Base-by-base conservation (phyloP, 1,139 yeast species). In the Debaryomyces subglobosus region DNA sequence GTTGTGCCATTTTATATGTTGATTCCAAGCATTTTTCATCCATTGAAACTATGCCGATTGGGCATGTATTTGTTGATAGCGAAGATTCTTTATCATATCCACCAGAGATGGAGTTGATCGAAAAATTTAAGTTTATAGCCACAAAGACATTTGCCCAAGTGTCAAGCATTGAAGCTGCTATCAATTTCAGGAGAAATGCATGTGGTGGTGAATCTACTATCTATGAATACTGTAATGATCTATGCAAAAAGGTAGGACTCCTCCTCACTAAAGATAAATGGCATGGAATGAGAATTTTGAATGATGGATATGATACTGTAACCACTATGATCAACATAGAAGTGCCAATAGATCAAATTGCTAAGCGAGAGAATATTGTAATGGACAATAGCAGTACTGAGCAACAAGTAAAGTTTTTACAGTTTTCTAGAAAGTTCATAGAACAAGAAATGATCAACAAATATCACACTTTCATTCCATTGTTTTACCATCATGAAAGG, bases 151-250 rank as follows among this genome's bases (percentile, higher is more conserved):
- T 59, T 50, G 69, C 74, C 2, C 58, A 62, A 5, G 48, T 63
- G 7, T 49, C 61, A 4, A 56, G 66, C 25, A 59, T 74, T 42
- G 56, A 58, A 5, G 57, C 58, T 4, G 89, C 89, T 0, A 54
- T 77, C 21, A 64, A 73, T 53, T 86, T 85, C 60, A 70, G 87
- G 54, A 60, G 70, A 15, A 71, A 72, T 7, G 65, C 69, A 5
- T 83, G 89, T 56, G 91, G 92, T 2, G 89, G 89, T 2, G 88
- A 83, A 53, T 75, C 71, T 2, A 63, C 62, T 5, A 84, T 86
- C 45, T 62, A 70, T 48, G 58, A 69, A 1, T 84, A 86, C 59
- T 78, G 81, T 55, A 58, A 61, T 43, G 54, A 55, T 0, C 71
- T 86, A 46, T 82, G 84, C 2, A 49, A 58, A 5, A 49, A 69